A percentile compares a stretch with the other conserved stretches of the same genome.
Evolutionary conservation across 495 filamentous ascomycete species (phyloP).

Genomic region (Hypomontagnella submonticulosa): DNA sequence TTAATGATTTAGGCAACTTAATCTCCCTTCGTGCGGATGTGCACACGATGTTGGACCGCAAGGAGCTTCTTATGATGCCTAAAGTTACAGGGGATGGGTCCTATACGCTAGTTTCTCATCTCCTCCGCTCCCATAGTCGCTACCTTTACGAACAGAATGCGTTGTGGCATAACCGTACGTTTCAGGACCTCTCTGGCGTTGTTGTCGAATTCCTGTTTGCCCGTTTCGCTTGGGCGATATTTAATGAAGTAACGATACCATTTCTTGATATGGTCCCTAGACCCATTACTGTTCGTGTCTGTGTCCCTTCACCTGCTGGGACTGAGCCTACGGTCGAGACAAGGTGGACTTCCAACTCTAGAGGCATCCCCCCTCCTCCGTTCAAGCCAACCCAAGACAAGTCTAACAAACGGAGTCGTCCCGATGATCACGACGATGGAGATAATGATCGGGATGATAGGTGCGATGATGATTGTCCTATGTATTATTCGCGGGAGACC

Average conservation of each 20-base stretch:
- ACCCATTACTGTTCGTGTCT: no score
- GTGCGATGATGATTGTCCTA: no score
- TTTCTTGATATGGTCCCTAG: slow-evolving; percentile 2
- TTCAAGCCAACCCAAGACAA: no score
- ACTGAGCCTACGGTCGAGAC: no score
- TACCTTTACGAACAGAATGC: background rate
- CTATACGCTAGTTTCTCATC: background rate
- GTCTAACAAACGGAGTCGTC: no score
- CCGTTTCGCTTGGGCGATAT: slow-evolving; percentile 23
- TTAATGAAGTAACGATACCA: background rate
- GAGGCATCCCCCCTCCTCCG: no score
- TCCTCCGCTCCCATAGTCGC: background rate
- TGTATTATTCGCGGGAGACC: no score
- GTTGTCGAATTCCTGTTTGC: slow-evolving; percentile 5
- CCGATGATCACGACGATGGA: no score
- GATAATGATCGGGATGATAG: no score
- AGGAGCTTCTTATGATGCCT: slow-evolving; percentile 10
- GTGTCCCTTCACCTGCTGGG: no score
- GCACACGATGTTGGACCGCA: background rate
- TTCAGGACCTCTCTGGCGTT: background rate
- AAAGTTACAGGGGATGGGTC: background rate
- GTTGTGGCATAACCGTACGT: slow-evolving; percentile 8
- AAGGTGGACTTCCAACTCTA: no score
- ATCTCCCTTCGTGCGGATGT: slow-evolving; percentile 10
- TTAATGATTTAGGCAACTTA: background rate